Conservation (phyloP, 208 protist species). For the Angomonas ambiguus region DNA sequence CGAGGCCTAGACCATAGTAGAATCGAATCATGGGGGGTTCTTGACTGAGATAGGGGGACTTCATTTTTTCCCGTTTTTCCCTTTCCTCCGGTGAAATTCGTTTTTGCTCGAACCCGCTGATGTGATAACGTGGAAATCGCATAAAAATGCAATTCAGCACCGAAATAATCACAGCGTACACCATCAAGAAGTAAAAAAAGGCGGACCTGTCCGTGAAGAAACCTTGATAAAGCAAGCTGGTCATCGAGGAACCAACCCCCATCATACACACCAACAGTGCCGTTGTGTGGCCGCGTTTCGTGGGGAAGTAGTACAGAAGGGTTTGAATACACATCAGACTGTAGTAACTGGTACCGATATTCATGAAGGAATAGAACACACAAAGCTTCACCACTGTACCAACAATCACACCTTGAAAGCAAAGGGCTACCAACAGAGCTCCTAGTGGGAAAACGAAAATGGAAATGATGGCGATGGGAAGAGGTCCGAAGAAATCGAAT, state of each 20-base stretch:
- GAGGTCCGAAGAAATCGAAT: conserved; percentile 47
- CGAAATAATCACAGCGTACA: conserved; percentile 16
- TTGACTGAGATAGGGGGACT: conserved; percentile 39
- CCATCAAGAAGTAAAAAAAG: conserved; percentile 55
- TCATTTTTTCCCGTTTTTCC: conserved; percentile 18
- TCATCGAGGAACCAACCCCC: conserved; percentile 46
- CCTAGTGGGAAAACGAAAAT: conserved; percentile 20
- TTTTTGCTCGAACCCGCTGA: conserved; percentile 31
- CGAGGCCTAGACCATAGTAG: conserved; percentile 32
- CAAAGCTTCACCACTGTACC: conserved; percentile 28
- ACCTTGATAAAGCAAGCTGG: conserved; percentile 35
- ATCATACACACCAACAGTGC: conserved; percentile 51
- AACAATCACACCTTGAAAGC: conserved; percentile 30
- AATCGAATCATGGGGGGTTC: conserved; percentile 39
- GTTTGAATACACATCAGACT: conserved; percentile 34
- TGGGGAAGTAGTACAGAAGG: conserved; percentile 43
- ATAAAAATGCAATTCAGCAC: conserved; percentile 32
- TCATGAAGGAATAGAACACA: conserved; percentile 31
- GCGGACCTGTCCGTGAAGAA: conserved; percentile 29
- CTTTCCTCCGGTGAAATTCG: conserved; percentile 32
- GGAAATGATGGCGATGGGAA: conserved; percentile 9
- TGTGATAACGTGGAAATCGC: conserved; percentile 47
- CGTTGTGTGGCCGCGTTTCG: conserved; percentile 32
- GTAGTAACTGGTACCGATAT: conserved; percentile 27
- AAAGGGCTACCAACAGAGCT: conserved; percentile 28